Percentiles rank a stretch among this genome's conserved stretches.
phyloP scores from a whole-genome alignment of 805 yeast genomes.

The Metschnikowia santaceciliae region DNA sequence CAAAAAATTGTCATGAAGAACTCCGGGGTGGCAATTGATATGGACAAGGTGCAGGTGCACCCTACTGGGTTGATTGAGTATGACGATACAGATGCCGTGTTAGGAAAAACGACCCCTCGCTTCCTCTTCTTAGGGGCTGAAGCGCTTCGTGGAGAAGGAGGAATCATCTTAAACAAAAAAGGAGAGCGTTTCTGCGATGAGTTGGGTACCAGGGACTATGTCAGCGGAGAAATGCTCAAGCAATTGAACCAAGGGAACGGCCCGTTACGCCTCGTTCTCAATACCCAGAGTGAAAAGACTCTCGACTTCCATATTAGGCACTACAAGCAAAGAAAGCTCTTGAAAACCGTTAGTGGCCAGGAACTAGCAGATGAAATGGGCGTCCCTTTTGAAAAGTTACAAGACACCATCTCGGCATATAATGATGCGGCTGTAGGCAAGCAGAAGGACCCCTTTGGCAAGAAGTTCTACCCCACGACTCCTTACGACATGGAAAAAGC shows the following conservation, averaged over 20 bases:
- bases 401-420: conserved; percentile 35
- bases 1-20: conserved; percentile 50
- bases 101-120: conserved; percentile 39
- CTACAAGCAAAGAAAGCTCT: conserved; percentile 52
- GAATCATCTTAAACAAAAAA: conserved; percentile 47
- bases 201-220: conserved; percentile 57
- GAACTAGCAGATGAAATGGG: conserved; percentile 43
- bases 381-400: conserved; percentile 25
- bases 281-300: conserved; percentile 41
- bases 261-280: conserved; percentile 50
- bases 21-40: conserved; percentile 54
- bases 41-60: conserved; percentile 65
- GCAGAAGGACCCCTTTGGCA: conserved; percentile 39
- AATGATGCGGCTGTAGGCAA: conserved; percentile 41
- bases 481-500: conserved; percentile 36
- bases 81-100: conserved; percentile 41
- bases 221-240: conserved; percentile 53
- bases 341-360: conserved; percentile 44
- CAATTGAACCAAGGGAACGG: conserved; percentile 35
- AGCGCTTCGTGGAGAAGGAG: conserved; percentile 65
- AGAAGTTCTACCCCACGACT: conserved; percentile 45
- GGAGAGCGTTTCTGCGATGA: conserved; percentile 61
- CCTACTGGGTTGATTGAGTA: conserved; percentile 61
- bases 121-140: conserved; percentile 62
- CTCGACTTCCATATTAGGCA: conserved; percentile 53